Evolutionary conservation across 306 rosid genomes (phyloP).

Genomic region (Aeschynomene evenia): DNA sequence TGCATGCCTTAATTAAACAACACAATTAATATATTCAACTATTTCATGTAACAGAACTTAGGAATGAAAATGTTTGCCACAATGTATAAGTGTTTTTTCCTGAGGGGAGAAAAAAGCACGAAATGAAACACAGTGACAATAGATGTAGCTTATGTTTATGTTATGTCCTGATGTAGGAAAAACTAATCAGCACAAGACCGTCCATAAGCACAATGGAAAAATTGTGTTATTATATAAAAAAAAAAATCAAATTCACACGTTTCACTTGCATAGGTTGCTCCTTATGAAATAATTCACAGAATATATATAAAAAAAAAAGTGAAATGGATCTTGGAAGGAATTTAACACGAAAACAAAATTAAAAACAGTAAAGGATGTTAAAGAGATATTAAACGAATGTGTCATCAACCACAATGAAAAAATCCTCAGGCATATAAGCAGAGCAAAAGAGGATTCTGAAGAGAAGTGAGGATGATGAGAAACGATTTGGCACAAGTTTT

Average conservation of each 20-base stretch:
- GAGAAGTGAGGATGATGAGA: slow-evolving; percentile 26
- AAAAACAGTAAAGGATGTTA: background rate
- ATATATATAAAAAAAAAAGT: background rate
- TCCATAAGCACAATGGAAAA: slow-evolving; percentile 43
- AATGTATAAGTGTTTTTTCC: background rate
- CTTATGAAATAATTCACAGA: background rate
- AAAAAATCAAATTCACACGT: background rate
- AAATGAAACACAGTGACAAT: slow-evolving; percentile 5
- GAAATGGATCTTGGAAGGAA: background rate
- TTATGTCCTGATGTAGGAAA: slow-evolving; percentile 42
- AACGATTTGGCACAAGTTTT: slow-evolving; percentile 27
- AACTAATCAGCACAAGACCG: slow-evolving; percentile 46
- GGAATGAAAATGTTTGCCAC: slow-evolving; percentile 29
- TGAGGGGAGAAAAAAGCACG: background rate
- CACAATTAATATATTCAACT: background rate
- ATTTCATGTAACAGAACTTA: background rate
- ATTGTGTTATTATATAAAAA: too few species aligned
- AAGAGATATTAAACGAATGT: slow-evolving; percentile 25
- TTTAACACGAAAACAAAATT: background rate
- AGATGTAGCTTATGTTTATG: slow-evolving; percentile 52
- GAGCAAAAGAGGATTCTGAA: slow-evolving; percentile 40
- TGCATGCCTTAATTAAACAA: background rate
- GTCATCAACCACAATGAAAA: slow-evolving; percentile 34
- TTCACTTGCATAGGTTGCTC: background rate
- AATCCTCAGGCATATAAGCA: slow-evolving; percentile 36